Conservation (phyloP, 805 yeast genomes). For the Teunomyces pallodes region DNA sequence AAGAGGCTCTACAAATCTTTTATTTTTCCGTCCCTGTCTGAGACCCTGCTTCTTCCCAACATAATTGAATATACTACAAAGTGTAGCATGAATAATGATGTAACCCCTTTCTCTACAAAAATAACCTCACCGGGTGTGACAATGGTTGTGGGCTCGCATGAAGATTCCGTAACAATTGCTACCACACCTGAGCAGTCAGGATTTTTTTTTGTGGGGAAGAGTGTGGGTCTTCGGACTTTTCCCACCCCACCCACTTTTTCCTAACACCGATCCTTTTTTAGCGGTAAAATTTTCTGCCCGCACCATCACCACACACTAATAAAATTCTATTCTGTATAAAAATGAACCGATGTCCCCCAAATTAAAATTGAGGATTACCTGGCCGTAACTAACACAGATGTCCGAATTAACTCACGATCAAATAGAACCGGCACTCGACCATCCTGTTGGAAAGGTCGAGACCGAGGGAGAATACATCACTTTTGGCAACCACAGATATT, state of each 20-base stretch:
- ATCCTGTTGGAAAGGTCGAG: conserved; percentile 26
- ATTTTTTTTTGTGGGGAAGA: neutral
- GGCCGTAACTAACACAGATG: neutral
- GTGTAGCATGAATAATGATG: neutral
- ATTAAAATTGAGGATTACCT: neutral
- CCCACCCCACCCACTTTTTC: neutral
- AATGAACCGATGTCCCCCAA: neutral
- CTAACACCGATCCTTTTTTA: neutral
- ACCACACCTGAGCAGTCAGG: neutral
- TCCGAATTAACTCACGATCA: neutral
- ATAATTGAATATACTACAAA: neutral
- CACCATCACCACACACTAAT: neutral
- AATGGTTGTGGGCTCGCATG: neutral
- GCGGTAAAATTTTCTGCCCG: neutral
- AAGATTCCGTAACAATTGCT: neutral
- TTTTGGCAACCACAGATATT: conserved; percentile 70
- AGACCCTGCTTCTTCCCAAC: too few species aligned
- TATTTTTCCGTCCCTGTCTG: too few species aligned
- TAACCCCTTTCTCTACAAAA: neutral
- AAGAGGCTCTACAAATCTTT: too few species aligned
- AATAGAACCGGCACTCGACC: neutral
- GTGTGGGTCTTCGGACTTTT: neutral
- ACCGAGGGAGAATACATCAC: conserved; percentile 62
- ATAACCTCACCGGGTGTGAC: neutral
- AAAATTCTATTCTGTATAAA: neutral